These are phyloP conservation scores for Cotoneaster glaucophyllus DNA, from an alignment of 306 rosid species.

Conservation along the genomic window DNA sequence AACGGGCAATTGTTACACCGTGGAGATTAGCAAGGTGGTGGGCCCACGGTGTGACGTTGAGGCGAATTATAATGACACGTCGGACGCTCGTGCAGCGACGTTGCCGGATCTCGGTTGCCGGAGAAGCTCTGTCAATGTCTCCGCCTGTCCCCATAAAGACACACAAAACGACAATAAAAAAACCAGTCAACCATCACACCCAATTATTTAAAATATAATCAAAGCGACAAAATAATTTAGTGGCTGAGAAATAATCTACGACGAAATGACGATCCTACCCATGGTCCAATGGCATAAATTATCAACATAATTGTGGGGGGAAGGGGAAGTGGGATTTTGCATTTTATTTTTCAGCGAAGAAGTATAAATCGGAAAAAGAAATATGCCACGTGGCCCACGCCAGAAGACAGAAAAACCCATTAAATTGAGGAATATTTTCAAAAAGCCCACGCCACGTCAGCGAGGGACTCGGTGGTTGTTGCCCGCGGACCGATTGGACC, in stretches of 20 bases:
- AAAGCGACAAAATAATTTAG: neutral
- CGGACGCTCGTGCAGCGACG: conserved; percentile 38
- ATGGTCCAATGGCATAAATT: neutral
- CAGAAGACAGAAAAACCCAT: neutral
- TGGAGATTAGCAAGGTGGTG: neutral
- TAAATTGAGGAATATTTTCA: neutral
- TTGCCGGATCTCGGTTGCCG: conserved; percentile 92
- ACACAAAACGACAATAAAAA: conserved; percentile 28
- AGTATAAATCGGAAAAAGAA: neutral
- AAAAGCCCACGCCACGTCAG: conserved; percentile 38
- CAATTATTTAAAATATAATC: neutral
- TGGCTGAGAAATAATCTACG: neutral
- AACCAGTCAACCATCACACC: neutral
- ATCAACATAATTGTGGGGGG: neutral
- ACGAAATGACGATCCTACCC: conserved; percentile 12
- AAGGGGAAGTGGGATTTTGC: neutral
- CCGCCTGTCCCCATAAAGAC: conserved; percentile 59
- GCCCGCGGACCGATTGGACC: conserved; percentile 2
- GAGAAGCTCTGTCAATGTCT: conserved; percentile 74
- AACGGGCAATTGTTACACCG: neutral
- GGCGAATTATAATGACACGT: conserved; percentile 31
- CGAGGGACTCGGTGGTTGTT: conserved; percentile 1
- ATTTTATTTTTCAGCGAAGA: neutral
- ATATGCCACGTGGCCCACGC: conserved; percentile 16
- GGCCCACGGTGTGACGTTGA: conserved; percentile 8